These are phyloP conservation scores for Ustilago cynodontis DNA, from an alignment of 1,284 basidiomycete species.

Conservation along the genomic window DNA sequence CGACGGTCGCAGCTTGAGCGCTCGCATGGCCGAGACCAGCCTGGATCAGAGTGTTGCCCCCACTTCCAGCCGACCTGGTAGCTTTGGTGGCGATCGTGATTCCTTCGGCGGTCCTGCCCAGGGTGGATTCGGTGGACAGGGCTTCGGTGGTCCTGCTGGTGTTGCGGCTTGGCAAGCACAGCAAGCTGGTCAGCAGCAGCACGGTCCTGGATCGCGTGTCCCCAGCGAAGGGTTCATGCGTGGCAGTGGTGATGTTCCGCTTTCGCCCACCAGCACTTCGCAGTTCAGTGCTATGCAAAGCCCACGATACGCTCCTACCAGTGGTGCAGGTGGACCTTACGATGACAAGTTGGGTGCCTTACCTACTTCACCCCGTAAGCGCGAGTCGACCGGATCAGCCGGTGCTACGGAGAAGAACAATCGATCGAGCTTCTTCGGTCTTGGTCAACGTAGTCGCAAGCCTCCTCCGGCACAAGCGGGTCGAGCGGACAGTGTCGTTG, in stretches of 20 bases:
- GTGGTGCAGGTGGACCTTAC: slow-evolving; percentile 23
- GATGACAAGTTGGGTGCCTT: slow-evolving; percentile 50
- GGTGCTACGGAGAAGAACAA: slow-evolving; percentile 41
- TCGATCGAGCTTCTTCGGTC: slow-evolving; percentile 61
- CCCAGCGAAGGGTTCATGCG: slow-evolving; percentile 37
- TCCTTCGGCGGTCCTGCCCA: slow-evolving; percentile 21
- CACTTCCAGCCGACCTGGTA: slow-evolving; percentile 35
- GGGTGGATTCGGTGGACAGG: slow-evolving; percentile 17
- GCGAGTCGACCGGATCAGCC: slow-evolving; percentile 51
- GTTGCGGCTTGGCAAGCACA: slow-evolving; percentile 56
- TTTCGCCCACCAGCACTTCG: slow-evolving; percentile 24
- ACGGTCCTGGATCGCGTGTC: slow-evolving; percentile 24
- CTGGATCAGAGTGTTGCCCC: slow-evolving; percentile 40
- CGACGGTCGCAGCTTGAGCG: slow-evolving; percentile 43
- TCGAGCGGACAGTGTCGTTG: slow-evolving; percentile 5
- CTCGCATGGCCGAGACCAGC: slow-evolving; percentile 44
- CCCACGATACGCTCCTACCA: slow-evolving; percentile 26
- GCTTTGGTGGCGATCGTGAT: slow-evolving; percentile 36
- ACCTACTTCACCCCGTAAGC: slow-evolving; percentile 53
- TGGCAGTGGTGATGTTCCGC: slow-evolving; percentile 34
- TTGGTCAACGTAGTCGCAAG: slow-evolving; percentile 55
- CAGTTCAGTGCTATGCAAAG: slow-evolving; percentile 31
- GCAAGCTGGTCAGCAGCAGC: slow-evolving; percentile 53
- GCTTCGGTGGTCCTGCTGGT: slow-evolving; percentile 37
- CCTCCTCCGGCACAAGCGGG: slow-evolving; percentile 41